Conservation (phyloP, 805 yeast species). For the Candida awuae region DNA sequence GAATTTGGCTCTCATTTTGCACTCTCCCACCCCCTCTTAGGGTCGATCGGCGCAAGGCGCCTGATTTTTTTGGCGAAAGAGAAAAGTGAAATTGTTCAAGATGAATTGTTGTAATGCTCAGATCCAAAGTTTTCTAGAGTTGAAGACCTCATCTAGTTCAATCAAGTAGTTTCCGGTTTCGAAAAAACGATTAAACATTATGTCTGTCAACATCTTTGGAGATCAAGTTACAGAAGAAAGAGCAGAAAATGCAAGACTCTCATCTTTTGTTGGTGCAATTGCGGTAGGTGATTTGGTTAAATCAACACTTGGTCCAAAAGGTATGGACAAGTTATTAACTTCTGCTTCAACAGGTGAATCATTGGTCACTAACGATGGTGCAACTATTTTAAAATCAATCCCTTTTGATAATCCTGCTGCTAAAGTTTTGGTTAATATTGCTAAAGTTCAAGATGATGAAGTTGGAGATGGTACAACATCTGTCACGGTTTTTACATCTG, state of each 20-base stretch:
- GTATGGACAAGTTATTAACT: constrained; percentile 94
- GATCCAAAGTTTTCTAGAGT: no score
- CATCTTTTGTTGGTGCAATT: constrained; percentile 96
- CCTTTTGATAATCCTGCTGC: constrained; percentile 98
- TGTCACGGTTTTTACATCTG: constrained; percentile 86
- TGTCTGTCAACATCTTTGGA: constrained; percentile 90
- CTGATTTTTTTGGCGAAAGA: no score
- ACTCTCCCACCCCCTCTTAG: no score
- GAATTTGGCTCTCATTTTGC: no score
- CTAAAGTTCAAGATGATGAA: constrained; percentile 96
- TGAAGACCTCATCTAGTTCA: no score
- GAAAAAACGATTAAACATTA: constrained; percentile 7
- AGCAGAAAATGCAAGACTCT: constrained; percentile 95
- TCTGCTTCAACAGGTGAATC: constrained; percentile 74
- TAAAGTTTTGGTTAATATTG: constrained; percentile 85
- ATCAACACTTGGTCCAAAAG: constrained; percentile 93
- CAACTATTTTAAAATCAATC: constrained; percentile 87
- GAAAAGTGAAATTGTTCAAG: no score
- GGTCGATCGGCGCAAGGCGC: no score
- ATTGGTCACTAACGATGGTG: constrained; percentile 95
- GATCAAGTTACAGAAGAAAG: constrained; percentile 97
- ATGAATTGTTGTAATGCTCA: no score
- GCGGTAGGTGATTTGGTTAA: constrained; percentile 98
- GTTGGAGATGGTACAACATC: constrained; percentile 99
- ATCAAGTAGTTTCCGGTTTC: no score